These are phyloP conservation scores for Termitomyces eurrhizus DNA, from an alignment of 768 basidiomycete genomes.

Conservation along the genomic window DNA sequence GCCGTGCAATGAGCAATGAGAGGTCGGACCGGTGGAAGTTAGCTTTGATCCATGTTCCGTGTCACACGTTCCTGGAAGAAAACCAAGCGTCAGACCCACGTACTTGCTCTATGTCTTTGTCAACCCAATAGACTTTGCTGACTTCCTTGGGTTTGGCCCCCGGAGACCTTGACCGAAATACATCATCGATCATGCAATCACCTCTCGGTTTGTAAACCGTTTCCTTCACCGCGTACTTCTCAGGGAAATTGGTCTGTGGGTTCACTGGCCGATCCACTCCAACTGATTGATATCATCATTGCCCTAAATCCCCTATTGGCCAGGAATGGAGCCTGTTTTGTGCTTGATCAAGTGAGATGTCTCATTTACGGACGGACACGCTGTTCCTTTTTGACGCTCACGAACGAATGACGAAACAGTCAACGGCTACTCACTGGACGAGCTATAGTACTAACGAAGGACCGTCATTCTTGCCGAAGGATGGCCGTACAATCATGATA, in stretches of 20 bases:
- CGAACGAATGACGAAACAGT: background rate
- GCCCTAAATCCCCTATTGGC: background rate
- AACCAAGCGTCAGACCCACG: background rate
- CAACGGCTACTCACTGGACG: conserved; percentile 1
- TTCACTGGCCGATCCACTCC: background rate
- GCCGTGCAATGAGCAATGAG: background rate
- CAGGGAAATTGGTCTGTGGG: background rate
- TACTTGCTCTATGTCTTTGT: background rate
- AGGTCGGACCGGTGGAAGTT: background rate
- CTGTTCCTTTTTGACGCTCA: background rate
- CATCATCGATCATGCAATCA: background rate
- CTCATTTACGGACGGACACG: background rate
- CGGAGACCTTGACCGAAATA: background rate
- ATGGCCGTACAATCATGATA: conserved; percentile 9
- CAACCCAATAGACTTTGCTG: background rate
- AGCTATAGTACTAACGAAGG: conserved; percentile 4
- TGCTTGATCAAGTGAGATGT: conserved; percentile 7
- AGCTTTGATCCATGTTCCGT: background rate
- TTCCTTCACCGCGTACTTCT: background rate
- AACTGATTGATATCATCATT: background rate
- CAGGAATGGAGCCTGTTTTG: background rate
- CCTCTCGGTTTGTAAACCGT: background rate
- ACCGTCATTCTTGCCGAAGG: conserved; percentile 7
- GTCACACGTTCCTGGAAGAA: background rate
- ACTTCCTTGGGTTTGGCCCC: background rate